Conservation (phyloP, 2,329 filamentous ascomycete species). For the Bipolaris sorokiniana region DNA sequence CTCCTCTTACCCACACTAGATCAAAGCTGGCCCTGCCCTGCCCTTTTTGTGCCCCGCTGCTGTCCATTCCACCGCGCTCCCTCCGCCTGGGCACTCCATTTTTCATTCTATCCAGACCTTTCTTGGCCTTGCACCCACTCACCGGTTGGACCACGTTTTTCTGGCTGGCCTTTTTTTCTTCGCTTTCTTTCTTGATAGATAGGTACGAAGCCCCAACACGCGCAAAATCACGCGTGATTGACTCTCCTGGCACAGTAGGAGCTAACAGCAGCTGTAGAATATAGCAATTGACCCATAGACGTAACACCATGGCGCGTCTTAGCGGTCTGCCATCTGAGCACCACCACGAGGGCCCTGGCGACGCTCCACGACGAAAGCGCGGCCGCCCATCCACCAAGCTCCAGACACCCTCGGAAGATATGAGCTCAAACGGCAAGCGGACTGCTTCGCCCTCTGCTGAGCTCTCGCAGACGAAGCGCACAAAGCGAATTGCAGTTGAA, state of each 20-base stretch:
- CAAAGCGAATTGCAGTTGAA: slow-evolving; percentile 40
- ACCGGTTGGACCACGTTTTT: slow-evolving; percentile 13
- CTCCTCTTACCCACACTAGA: slow-evolving; percentile 2
- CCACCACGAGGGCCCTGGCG: slow-evolving; percentile 45
- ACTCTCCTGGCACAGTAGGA: background rate
- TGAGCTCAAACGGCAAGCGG: slow-evolving; percentile 33
- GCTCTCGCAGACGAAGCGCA: slow-evolving; percentile 39
- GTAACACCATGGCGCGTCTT: slow-evolving; percentile 41
- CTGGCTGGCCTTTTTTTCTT: slow-evolving; percentile 14
- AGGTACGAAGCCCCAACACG: slow-evolving; percentile 7
- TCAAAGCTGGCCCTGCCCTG: slow-evolving; percentile 6
- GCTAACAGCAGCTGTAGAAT: slow-evolving; percentile 1
- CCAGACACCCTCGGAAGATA: slow-evolving; percentile 29
- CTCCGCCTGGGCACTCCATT: background rate
- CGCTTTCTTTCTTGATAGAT: slow-evolving; percentile 6
- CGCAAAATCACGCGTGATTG: slow-evolving; percentile 3
- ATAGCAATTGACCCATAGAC: background rate
- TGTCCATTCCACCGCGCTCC: background rate
- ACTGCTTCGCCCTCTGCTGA: slow-evolving; percentile 37
- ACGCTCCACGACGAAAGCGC: slow-evolving; percentile 41
- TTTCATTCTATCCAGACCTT: background rate
- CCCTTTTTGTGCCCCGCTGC: slow-evolving; percentile 9
- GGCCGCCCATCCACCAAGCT: slow-evolving; percentile 36
- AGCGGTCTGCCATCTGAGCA: slow-evolving; percentile 45
- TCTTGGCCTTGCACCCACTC: slow-evolving; percentile 6